Percentiles rank a stretch among this genome's conserved stretches.
These are phyloP conservation scores for Iberis pinnata DNA, from an alignment of 345 rosid species.

Conservation along the genomic window DNA sequence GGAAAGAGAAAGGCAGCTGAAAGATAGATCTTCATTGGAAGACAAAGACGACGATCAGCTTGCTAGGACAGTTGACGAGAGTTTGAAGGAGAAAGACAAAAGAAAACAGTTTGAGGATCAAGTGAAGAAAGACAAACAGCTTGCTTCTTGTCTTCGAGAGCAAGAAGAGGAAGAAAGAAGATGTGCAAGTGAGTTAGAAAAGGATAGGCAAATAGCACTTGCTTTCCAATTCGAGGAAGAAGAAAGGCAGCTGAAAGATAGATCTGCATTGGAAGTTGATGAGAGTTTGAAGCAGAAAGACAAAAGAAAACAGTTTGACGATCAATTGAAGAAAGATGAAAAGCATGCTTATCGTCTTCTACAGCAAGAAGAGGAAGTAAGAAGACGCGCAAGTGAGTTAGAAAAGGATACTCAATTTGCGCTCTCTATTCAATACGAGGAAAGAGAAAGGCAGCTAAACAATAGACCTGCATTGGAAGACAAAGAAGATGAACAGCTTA, in stretches of 20 bases:
- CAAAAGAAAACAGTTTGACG: neutral
- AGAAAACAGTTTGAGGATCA: slow-evolving; percentile 24
- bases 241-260: neutral
- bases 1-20: slow-evolving; percentile 8
- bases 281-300: no score
- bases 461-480: neutral
- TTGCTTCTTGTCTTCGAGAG: slow-evolving; percentile 34
- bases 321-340: neutral
- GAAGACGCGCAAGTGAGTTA: neutral
- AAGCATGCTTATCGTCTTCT: neutral
- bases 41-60: no score
- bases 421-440: neutral
- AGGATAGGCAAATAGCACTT: slow-evolving; percentile 16
- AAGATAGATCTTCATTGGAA: no score
- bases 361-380: neutral
- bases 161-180: neutral
- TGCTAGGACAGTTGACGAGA: neutral
- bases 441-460: slow-evolving; percentile 5
- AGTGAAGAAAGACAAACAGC: slow-evolving; percentile 55
- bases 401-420: slow-evolving; percentile 20
- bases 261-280: no score
- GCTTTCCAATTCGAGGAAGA: slow-evolving; percentile 3
- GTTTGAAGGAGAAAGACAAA: slow-evolving; percentile 14
- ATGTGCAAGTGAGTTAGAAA: slow-evolving; percentile 1
- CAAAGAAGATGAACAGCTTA: slow-evolving; percentile 17